phyloP scores from a whole-genome alignment of 1,284 basidiomycete genomes.

The Testicularia cyperi region DNA sequence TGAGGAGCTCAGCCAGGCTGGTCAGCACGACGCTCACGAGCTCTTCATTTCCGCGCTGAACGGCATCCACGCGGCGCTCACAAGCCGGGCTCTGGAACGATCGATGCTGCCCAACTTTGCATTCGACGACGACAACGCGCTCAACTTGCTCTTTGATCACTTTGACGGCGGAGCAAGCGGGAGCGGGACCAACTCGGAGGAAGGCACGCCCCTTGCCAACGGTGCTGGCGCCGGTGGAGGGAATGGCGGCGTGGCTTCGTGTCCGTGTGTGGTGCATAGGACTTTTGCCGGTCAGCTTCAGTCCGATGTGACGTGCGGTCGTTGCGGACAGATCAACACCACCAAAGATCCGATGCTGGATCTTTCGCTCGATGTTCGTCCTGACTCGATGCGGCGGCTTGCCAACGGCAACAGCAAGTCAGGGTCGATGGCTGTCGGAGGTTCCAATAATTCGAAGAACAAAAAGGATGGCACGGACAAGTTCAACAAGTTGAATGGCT shows the following conservation, averaged over 20 bases:
- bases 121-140: conserved; percentile 28
- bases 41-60: conserved; percentile 59
- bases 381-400: conserved; percentile 28
- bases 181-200: conserved; percentile 26
- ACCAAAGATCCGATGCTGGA: conserved; percentile 89
- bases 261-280: conserved; percentile 87
- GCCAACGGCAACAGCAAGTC: conserved; percentile 6
- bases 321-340: conserved; percentile 71
- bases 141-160: conserved; percentile 39
- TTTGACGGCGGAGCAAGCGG: conserved; percentile 22
- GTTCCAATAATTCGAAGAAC: too few species aligned
- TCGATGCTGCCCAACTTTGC: conserved; percentile 33
- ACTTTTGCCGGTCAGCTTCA: conserved; percentile 85
- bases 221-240: conserved; percentile 1
- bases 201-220: conserved; percentile 13
- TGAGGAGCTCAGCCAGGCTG: conserved; percentile 77
- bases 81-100: conserved; percentile 32
- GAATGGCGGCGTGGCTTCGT: conserved; percentile 60
- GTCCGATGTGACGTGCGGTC: conserved; percentile 83
- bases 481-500: conserved; percentile 5
- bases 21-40: conserved; percentile 93
- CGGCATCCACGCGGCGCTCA: conserved; percentile 50
- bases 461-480: conserved; percentile 23
- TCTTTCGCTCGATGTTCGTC: conserved; percentile 76
- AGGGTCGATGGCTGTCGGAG: too few species aligned